Conservation (phyloP, 148 eudicot genomes). For the Gaultheria prostrata region DNA sequence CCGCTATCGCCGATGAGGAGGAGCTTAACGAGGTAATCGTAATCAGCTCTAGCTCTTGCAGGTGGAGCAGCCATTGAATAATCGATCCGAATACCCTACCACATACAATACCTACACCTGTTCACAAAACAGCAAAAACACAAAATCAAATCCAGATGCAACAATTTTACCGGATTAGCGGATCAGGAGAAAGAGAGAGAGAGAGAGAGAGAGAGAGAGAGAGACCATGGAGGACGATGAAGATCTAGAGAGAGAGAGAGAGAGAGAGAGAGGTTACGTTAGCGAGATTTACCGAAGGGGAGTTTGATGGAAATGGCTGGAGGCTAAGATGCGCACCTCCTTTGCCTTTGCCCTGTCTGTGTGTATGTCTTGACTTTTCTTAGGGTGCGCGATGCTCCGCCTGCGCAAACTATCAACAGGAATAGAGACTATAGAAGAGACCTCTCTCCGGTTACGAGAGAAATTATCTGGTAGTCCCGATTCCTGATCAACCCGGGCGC, state of each 20-base stretch:
- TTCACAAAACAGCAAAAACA: neutral
- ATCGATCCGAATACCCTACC: slow-evolving; percentile 25
- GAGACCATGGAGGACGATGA: slow-evolving; percentile 9
- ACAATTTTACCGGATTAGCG: slow-evolving; percentile 14
- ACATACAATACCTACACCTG: slow-evolving; percentile 12
- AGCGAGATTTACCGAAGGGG: neutral
- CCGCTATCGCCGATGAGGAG: slow-evolving; percentile 94
- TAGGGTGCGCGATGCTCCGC: slow-evolving; percentile 14
- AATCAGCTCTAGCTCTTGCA: slow-evolving; percentile 89
- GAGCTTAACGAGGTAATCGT: slow-evolving; percentile 88
- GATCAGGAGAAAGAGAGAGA: slow-evolving; percentile 10
- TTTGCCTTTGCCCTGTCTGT: neutral
- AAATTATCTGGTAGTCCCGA: neutral
- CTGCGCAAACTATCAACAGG: slow-evolving; percentile 16
- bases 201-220: slow-evolving; percentile 5
- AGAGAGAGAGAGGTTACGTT: neutral
- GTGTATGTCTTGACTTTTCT: neutral
- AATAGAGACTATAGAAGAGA: neutral
- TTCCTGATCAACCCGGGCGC: slow-evolving; percentile 22
- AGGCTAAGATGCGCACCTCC: slow-evolving; percentile 25
- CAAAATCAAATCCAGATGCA: slow-evolving; percentile 16
- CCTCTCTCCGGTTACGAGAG: neutral
- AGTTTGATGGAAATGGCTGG: slow-evolving; percentile 2
- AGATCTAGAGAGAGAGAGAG: slow-evolving; percentile 12
- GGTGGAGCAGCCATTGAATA: slow-evolving; percentile 92